These are phyloP conservation scores for Lactarius hatsudake DNA, from an alignment of 768 basidiomycete genomes.

Conservation along the genomic window DNA sequence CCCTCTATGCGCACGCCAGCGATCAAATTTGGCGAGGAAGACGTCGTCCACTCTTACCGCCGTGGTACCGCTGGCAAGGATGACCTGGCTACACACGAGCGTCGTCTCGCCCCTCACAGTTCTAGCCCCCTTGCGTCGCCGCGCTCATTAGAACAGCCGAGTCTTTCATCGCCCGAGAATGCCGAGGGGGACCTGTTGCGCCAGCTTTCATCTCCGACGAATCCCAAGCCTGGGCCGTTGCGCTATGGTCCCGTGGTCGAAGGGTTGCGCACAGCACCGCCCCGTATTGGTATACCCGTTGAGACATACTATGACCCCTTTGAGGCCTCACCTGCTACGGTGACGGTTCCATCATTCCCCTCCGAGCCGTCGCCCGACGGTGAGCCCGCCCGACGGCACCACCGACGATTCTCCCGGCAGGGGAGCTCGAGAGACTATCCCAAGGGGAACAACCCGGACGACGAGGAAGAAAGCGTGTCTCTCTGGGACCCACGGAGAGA, in stretches of 20 bases:
- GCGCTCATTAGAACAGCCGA: not conserved
- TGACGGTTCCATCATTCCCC: constrained; percentile 13
- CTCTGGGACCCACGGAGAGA: constrained; percentile 37
- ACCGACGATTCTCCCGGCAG: constrained; percentile 39
- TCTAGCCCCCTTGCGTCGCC: constrained; percentile 12
- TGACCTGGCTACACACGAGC: constrained; percentile 47
- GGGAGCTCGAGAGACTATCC: constrained; percentile 40
- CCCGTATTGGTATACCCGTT: not conserved
- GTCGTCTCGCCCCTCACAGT: constrained; percentile 32
- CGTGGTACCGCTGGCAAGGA: constrained; percentile 41
- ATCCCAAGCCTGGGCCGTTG: not conserved
- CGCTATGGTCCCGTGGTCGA: not conserved
- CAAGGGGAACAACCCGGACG: constrained; percentile 43
- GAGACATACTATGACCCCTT: constrained; percentile 18
- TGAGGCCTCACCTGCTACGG: constrained; percentile 8
- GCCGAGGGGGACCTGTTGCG: not conserved
- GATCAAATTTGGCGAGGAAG: constrained; percentile 76
- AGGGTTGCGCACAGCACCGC: constrained; percentile 23
- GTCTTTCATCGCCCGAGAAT: not conserved
- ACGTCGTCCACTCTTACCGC: constrained; percentile 74
- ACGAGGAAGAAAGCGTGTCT: constrained; percentile 59
- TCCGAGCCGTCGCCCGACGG: not conserved
- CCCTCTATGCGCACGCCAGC: constrained; percentile 43
- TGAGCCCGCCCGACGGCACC: constrained; percentile 15
- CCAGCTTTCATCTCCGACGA: not conserved